These are phyloP conservation scores for Monosporascus sp. DNA, from an alignment of 2,329 filamentous ascomycete genomes.

Conservation along the genomic window DNA sequence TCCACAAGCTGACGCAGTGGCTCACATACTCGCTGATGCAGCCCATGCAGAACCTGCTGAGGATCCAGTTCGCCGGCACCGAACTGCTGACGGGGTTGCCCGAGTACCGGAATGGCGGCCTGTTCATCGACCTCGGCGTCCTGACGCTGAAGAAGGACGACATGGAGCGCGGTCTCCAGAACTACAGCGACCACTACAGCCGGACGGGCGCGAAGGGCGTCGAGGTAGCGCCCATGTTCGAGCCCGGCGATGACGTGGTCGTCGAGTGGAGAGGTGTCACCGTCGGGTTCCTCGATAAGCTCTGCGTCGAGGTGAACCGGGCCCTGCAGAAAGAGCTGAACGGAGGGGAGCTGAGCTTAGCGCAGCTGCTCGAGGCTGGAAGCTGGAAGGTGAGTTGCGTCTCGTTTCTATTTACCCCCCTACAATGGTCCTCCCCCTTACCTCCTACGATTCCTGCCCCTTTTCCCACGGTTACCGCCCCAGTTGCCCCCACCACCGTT, in stretches of 20 bases:
- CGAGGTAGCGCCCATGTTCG: constrained; percentile 66
- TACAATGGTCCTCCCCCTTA: too few relatives aligned
- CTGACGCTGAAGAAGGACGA: constrained; percentile 70
- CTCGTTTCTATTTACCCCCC: background rate
- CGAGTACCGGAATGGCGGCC: constrained; percentile 87
- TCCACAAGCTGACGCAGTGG: constrained; percentile 95
- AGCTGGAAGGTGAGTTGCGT: constrained; percentile 74
- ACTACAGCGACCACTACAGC: constrained; percentile 65
- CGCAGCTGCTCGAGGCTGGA: constrained; percentile 90
- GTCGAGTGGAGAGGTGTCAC: constrained; percentile 76
- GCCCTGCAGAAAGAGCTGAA: constrained; percentile 58
- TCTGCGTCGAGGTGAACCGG: constrained; percentile 63
- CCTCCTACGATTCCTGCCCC: too few relatives aligned
- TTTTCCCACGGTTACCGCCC: too few relatives aligned
- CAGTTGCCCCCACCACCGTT: too few relatives aligned
- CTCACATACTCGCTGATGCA: constrained; percentile 91
- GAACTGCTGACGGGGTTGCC: constrained; percentile 83
- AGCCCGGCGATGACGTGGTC: constrained; percentile 69
- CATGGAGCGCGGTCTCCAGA: constrained; percentile 63
- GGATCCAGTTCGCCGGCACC: constrained; percentile 74
- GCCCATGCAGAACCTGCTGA: constrained; percentile 76
- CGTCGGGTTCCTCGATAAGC: constrained; percentile 68
- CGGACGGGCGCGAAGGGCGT: constrained; percentile 59
- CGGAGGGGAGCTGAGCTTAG: constrained; percentile 68
- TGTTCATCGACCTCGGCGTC: constrained; percentile 81